Evolutionary conservation across 225 moss, liverwort and hornwort genomes (phyloP).

Genomic region (Thuidium tamariscinum): DNA sequence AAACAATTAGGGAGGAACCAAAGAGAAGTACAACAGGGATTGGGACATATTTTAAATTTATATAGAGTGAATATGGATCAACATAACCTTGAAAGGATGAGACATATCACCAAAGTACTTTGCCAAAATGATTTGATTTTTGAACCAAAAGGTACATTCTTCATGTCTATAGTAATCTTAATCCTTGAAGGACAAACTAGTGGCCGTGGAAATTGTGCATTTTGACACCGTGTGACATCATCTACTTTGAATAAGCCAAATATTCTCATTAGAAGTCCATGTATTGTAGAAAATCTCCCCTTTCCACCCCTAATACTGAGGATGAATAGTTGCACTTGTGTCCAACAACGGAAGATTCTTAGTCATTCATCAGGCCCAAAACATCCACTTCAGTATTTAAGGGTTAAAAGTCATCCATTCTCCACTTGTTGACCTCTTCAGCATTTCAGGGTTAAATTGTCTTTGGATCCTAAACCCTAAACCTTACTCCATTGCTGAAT

Average conservation of each 20-base stretch:
- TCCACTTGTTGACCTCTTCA: not conserved
- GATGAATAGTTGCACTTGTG: too few relatives aligned
- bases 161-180: not conserved
- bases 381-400: too few relatives aligned
- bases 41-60: not conserved
- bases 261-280: too few relatives aligned
- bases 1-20: not conserved
- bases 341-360: too few relatives aligned
- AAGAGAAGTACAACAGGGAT: not conserved
- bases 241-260: too few relatives aligned
- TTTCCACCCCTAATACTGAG: too few relatives aligned
- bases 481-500: not conserved
- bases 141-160: not conserved
- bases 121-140: not conserved
- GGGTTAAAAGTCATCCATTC: not conserved
- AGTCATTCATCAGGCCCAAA: too few relatives aligned
- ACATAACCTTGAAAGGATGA: not conserved
- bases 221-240: too few relatives aligned
- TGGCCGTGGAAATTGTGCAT: too few relatives aligned
- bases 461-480: not conserved
- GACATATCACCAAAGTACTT: not conserved
- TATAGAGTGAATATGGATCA: not conserved
- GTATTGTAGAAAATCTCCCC: too few relatives aligned
- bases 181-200: too few relatives aligned
- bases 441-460: too few relatives aligned